These are phyloP conservation scores for Castanea crenata DNA, from an alignment of 306 rosid species.

Conservation along the genomic window DNA sequence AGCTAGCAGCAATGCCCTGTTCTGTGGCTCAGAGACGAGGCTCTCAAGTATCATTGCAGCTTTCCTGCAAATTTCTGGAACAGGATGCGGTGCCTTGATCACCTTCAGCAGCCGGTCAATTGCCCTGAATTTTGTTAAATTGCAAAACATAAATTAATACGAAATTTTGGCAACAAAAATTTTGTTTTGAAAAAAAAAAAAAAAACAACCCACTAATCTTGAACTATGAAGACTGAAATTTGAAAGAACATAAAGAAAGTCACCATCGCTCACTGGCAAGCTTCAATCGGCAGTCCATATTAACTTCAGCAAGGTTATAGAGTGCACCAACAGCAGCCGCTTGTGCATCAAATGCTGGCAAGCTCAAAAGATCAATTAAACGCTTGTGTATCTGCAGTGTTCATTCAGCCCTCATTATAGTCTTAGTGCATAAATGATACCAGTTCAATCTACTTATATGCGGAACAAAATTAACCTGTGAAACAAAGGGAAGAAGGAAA, in stretches of 20 bases:
- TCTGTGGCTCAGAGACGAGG: constrained; percentile 95
- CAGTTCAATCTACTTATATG: background rate
- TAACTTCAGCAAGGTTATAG: constrained; percentile 96
- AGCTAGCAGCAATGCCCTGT: constrained; percentile 67
- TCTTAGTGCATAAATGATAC: background rate
- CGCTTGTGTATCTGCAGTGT: constrained; percentile 83
- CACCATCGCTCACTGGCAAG: constrained; percentile 97
- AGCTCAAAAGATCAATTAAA: constrained; percentile 81
- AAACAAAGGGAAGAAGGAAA: constrained; percentile 79
- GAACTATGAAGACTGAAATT: background rate
- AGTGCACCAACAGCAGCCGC: constrained; percentile 98
- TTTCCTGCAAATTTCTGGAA: constrained; percentile 91
- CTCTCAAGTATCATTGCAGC: constrained; percentile 94
- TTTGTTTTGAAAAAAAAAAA: background rate
- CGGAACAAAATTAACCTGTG: constrained; percentile 54
- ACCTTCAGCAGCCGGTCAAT: constrained; percentile 86
- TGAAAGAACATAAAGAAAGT: constrained; percentile 7
- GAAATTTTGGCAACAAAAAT: background rate
- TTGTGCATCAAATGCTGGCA: constrained; percentile 85
- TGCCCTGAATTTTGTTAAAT: constrained; percentile 59
- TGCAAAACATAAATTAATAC: background rate
- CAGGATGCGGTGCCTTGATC: constrained; percentile 82
- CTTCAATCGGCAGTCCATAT: constrained; percentile 95
- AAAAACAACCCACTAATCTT: background rate
- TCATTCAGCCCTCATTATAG: constrained; percentile 14